These are phyloP conservation scores for Mucor plumbeus DNA, from an alignment of 371 early-diverging fungal genomes.

Conservation along the genomic window DNA sequence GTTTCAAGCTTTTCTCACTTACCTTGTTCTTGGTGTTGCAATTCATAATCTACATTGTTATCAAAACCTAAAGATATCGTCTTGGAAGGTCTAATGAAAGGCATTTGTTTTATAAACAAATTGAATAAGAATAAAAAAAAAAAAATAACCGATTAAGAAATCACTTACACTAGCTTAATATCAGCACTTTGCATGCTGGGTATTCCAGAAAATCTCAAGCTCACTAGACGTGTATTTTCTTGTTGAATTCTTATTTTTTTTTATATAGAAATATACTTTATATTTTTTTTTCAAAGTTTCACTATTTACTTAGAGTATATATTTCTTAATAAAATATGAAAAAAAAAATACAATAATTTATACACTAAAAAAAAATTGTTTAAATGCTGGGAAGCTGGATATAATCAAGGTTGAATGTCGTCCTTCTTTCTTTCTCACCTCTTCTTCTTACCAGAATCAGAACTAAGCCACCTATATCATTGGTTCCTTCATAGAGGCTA, in stretches of 20 bases:
- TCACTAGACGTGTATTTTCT: constrained; percentile 1
- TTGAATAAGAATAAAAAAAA: neutral
- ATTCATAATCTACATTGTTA: constrained; percentile 10
- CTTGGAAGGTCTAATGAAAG: constrained; percentile 19
- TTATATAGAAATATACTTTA: constrained; percentile 1
- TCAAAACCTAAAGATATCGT: constrained; percentile 19
- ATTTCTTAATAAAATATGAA: neutral
- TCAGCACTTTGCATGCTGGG: constrained; percentile 39
- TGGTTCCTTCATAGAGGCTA: neutral
- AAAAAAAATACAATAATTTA: neutral
- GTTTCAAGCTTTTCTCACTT: neutral
- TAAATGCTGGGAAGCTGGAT: neutral
- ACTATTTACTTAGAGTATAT: neutral
- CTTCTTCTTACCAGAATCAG: neutral
- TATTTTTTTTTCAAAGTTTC: neutral
- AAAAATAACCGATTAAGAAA: neutral
- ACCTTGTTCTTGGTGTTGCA: neutral
- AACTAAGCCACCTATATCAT: constrained; percentile 4
- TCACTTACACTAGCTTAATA: constrained; percentile 22
- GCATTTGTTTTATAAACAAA: neutral
- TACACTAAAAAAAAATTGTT: neutral
- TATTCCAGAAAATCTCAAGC: constrained; percentile 15
- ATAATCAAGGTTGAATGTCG: neutral
- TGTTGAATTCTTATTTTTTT: neutral
- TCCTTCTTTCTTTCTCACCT: neutral